Conservation (phyloP, 768 basidiomycete genomes). For the Pleurotus pulmonarius region DNA sequence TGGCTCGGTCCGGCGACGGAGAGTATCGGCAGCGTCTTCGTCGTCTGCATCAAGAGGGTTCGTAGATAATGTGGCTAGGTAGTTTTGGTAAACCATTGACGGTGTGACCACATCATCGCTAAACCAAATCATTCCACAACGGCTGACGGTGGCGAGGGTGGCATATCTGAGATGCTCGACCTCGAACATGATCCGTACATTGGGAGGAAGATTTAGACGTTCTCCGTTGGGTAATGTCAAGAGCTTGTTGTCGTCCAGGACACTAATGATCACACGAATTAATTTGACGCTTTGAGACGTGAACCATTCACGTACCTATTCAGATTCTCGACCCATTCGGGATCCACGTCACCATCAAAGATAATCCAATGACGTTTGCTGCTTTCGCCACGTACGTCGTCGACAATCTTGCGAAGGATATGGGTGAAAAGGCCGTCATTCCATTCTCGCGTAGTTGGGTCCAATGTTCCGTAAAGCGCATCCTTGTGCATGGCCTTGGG, state of each 20-base stretch:
- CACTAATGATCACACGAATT: conserved; percentile 46
- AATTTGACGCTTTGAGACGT: conserved; percentile 6
- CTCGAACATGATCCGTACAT: conserved; percentile 99
- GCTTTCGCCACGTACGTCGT: conserved; percentile 97
- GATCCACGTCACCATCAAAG: conserved; percentile 99
- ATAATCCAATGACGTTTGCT: conserved; percentile 98
- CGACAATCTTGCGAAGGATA: conserved; percentile 95
- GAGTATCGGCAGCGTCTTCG: conserved; percentile 64
- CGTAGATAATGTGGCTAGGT: conserved; percentile 72
- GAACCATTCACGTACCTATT: conserved; percentile 70
- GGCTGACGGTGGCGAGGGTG: conserved; percentile 97
- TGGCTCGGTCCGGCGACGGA: conserved; percentile 56
- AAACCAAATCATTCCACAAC: conserved; percentile 99
- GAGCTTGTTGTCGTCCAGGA: conserved; percentile 97
- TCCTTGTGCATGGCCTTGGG: conserved; percentile 99
- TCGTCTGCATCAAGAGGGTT: conserved; percentile 87
- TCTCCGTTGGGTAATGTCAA: conserved; percentile 97
- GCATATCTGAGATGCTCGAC: conserved; percentile 97
- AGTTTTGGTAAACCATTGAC: conserved; percentile 87
- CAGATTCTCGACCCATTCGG: conserved; percentile 99
- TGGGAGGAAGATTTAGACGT: conserved; percentile 92
- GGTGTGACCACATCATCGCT: conserved; percentile 94
- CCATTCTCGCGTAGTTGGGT: conserved; percentile 98
- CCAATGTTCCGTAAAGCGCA: conserved; percentile 93
- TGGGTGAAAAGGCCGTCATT: conserved; percentile 99